Conservation (phyloP, 257 asterid genomes). For the Paulownia fortunei region DNA sequence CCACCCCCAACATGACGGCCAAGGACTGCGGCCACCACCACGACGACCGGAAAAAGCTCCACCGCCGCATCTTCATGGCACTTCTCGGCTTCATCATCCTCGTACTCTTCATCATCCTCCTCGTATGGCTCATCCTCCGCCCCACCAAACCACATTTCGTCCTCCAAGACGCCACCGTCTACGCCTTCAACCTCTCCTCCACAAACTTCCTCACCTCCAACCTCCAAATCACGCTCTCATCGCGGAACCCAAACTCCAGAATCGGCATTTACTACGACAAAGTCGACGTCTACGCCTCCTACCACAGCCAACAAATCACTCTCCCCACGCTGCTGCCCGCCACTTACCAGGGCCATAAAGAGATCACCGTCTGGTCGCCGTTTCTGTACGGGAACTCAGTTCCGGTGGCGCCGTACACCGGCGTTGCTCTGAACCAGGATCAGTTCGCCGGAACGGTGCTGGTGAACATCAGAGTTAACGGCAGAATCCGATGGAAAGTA, state of each 20-base stretch:
- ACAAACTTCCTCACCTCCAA: slow-evolving; percentile 52
- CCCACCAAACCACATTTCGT: slow-evolving; percentile 64
- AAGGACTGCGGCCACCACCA: slow-evolving; percentile 59
- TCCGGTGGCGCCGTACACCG: slow-evolving; percentile 53
- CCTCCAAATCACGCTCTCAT: slow-evolving; percentile 53
- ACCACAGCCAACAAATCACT: slow-evolving; percentile 65
- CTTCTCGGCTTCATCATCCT: slow-evolving; percentile 33
- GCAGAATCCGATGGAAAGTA: slow-evolving; percentile 62
- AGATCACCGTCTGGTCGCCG: slow-evolving; percentile 64
- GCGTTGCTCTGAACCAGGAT: slow-evolving; percentile 44
- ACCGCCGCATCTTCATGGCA: slow-evolving; percentile 43
- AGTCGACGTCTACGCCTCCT: slow-evolving; percentile 59
- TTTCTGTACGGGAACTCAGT: slow-evolving; percentile 52
- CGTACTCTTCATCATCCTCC: slow-evolving; percentile 51
- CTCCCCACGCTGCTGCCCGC: slow-evolving; percentile 51
- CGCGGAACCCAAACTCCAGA: slow-evolving; percentile 56
- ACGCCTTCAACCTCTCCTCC: slow-evolving; percentile 56
- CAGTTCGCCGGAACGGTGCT: slow-evolving; percentile 51
- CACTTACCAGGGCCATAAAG: slow-evolving; percentile 63
- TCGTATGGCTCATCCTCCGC: slow-evolving; percentile 54
- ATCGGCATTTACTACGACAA: slow-evolving; percentile 59
- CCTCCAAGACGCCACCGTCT: slow-evolving; percentile 70
- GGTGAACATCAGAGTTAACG: slow-evolving; percentile 51
- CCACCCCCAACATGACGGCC: slow-evolving; percentile 41
- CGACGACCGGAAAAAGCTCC: slow-evolving; percentile 35